Conservation (phyloP, 768 basidiomycete genomes). For the Russula abietina region DNA sequence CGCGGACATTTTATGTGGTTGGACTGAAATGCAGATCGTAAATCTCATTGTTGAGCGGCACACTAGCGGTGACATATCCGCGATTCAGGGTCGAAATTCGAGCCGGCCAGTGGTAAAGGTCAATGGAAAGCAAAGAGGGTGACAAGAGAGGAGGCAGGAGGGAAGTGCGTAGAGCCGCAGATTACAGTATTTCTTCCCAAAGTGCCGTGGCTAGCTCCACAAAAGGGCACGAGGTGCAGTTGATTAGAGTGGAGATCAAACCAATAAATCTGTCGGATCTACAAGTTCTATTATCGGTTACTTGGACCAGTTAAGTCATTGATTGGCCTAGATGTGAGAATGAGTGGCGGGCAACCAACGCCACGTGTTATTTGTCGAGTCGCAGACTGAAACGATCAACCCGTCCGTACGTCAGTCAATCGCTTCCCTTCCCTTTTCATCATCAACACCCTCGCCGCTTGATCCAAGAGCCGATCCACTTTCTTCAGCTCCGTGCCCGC, state of each 20-base stretch:
- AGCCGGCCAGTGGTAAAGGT: neutral
- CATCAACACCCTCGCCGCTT: constrained; percentile 13
- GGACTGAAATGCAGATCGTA: neutral
- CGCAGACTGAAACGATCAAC: constrained; percentile 11
- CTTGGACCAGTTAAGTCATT: neutral
- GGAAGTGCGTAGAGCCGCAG: constrained; percentile 19
- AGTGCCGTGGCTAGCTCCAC: neutral
- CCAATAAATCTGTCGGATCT: constrained; percentile 22
- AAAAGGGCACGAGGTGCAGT: neutral
- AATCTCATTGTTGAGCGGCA: neutral
- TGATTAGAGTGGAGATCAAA: constrained; percentile 22
- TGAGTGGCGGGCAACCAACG: neutral
- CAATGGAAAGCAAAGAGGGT: neutral
- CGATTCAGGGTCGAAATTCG: neutral
- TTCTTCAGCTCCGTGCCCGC: constrained; percentile 7
- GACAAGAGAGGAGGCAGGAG: constrained; percentile 14
- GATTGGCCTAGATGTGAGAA: neutral
- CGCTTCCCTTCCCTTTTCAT: neutral
- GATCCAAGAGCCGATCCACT: constrained; percentile 4
- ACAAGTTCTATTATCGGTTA: constrained; percentile 12
- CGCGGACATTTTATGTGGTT: constrained; percentile 5
- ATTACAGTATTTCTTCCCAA: constrained; percentile 10
- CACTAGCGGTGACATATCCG: constrained; percentile 12
- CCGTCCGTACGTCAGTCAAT: constrained; percentile 13
- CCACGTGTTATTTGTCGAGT: constrained; percentile 3